Percentiles rank a stretch among this genome's conserved stretches.
Evolutionary conservation across 1,284 basidiomycete species (phyloP).

Genomic region (Puccinia horiana): DNA sequence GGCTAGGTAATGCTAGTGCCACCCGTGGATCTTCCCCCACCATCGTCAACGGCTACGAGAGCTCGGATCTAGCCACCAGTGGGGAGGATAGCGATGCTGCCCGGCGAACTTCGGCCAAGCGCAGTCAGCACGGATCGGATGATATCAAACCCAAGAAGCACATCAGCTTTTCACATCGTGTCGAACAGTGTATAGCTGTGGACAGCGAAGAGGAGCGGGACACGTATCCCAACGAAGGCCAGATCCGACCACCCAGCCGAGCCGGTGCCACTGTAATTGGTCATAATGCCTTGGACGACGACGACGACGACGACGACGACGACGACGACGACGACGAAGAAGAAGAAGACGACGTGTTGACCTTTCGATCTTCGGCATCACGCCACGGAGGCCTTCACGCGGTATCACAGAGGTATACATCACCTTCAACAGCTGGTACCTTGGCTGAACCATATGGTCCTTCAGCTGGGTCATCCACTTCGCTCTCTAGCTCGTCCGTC

Average conservation of each 20-base stretch:
- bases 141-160: conserved; percentile 64
- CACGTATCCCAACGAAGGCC: conserved; percentile 4
- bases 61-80: conserved; percentile 42
- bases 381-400: conserved; percentile 46
- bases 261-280: neutral
- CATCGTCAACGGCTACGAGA: conserved; percentile 51
- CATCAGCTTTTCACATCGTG: conserved; percentile 96
- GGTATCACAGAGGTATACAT: conserved; percentile 35
- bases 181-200: conserved; percentile 96
- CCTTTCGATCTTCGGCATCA: conserved; percentile 54
- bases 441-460: conserved; percentile 63
- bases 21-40: conserved; percentile 50
- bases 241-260: neutral
- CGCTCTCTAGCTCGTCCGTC: conserved; percentile 56
- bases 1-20: conserved; percentile 41
- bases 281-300: conserved; percentile 54
- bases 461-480: conserved; percentile 55
- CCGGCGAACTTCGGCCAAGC: conserved; percentile 55
- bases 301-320: conserved; percentile 62
- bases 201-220: conserved; percentile 60
- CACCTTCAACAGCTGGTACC: conserved; percentile 19
- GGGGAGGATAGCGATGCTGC: conserved; percentile 56
- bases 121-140: conserved; percentile 8
- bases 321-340: no score
- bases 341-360: conserved; percentile 66